Evolutionary conservation across 805 yeast species (phyloP).

Genomic region (Brettanomyces nanus): DNA sequence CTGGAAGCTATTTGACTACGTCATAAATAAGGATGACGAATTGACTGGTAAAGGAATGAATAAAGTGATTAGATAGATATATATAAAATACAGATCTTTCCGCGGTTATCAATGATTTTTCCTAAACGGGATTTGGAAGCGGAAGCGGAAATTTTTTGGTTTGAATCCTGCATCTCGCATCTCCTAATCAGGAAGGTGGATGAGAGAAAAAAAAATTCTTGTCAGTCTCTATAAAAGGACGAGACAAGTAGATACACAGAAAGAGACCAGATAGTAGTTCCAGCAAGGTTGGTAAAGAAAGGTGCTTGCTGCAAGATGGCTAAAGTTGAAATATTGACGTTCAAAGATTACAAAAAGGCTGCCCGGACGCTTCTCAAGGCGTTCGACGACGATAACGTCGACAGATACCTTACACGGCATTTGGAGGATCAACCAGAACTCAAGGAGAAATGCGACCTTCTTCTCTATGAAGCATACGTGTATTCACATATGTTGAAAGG

Average conservation of each 20-base stretch:
- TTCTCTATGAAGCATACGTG: conserved; percentile 43
- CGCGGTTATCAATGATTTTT: not conserved
- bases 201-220: no score
- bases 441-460: conserved; percentile 27
- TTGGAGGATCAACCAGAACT: conserved; percentile 25
- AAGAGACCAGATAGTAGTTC: no score
- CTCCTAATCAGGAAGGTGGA: no score
- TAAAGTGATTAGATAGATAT: conserved; percentile 2
- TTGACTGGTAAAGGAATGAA: conserved; percentile 43
- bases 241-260: no score
- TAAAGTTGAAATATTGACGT: conserved; percentile 22
- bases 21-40: conserved; percentile 14
- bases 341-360: conserved; percentile 26
- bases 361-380: conserved; percentile 27
- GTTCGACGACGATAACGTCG: conserved; percentile 28
- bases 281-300: no score
- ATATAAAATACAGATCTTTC: not conserved
- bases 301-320: no score
- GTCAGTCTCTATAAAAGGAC: no score
- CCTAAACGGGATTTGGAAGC: no score
- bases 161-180: no score
- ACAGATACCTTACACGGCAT: conserved; percentile 25
- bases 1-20: conserved; percentile 75
- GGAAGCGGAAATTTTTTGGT: no score
- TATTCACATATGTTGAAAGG: conserved; percentile 44